These are phyloP conservation scores for Ganoderma sinense DNA, from an alignment of 1,284 basidiomycete genomes.

Conservation along the genomic window DNA sequence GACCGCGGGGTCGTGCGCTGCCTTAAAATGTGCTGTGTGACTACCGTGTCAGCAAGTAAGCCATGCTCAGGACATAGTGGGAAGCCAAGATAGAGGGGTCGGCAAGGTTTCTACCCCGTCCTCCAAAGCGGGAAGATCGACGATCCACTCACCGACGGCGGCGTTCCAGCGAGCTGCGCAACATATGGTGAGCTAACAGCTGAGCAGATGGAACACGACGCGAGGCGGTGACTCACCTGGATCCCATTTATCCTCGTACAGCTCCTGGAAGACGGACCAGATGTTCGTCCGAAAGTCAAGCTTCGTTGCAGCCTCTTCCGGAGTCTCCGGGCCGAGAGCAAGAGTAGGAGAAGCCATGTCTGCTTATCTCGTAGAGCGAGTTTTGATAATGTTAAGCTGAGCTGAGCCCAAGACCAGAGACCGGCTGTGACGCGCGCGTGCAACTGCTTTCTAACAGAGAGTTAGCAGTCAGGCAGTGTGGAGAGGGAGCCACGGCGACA, in stretches of 20 bases:
- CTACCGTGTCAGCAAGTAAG: not conserved
- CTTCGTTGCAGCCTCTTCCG: conserved; percentile 38
- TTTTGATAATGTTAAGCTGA: conserved; percentile 1
- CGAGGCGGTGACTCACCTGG: conserved; percentile 30
- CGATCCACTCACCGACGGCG: conserved; percentile 33
- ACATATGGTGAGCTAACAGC: not conserved
- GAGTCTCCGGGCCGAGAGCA: conserved; percentile 26
- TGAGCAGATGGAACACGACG: not conserved
- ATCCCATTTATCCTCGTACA: conserved; percentile 43
- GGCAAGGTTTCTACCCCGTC: not conserved
- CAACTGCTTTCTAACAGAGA: not conserved
- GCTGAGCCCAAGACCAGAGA: not conserved
- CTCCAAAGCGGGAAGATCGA: conserved; percentile 4
- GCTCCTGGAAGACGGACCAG: conserved; percentile 40
- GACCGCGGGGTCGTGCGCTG: conserved; percentile 35
- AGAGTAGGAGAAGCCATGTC: conserved; percentile 1
- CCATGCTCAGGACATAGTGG: not conserved
- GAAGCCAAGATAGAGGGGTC: not conserved
- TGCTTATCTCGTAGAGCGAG: not conserved
- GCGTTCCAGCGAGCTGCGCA: conserved; percentile 38
- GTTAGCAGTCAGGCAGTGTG: conserved; percentile 3
- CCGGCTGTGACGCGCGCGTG: not conserved
- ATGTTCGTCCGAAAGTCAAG: conserved; percentile 40
- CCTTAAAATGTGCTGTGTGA: conserved; percentile 34
- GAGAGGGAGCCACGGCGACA: conserved; percentile 6